Percentiles rank a stretch among this genome's conserved stretches.
These are phyloP conservation scores for Vaccinium corymbosum DNA, from an alignment of 148 eudicot genomes.

Conservation along the genomic window DNA sequence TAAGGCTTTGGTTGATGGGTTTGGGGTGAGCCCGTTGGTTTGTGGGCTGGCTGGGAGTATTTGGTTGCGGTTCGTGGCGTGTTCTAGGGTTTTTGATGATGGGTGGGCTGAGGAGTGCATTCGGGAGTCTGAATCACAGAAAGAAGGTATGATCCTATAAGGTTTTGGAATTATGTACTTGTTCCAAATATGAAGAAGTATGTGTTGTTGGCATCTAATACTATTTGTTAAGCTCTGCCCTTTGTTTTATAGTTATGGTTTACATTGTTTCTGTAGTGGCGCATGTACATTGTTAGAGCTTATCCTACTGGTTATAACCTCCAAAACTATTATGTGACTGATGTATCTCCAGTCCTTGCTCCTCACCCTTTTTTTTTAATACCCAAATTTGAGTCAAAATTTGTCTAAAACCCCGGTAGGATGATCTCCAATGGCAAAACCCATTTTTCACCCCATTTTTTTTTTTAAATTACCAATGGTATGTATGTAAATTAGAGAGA, in stretches of 20 bases:
- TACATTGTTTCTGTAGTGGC: neutral
- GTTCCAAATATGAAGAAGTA: neutral
- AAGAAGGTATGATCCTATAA: slow-evolving; percentile 37
- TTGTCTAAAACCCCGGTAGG: no score
- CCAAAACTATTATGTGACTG: neutral
- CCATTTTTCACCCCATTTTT: no score
- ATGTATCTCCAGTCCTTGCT: no score
- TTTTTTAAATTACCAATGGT: no score
- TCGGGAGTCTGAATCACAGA: slow-evolving; percentile 51
- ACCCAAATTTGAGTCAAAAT: no score
- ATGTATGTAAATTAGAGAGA: no score
- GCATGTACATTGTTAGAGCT: neutral
- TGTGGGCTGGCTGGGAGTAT: slow-evolving; percentile 55
- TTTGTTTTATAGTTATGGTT: neutral
- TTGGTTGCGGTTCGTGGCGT: slow-evolving; percentile 59
- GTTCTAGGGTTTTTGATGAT: slow-evolving; percentile 44
- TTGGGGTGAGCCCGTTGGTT: slow-evolving; percentile 47
- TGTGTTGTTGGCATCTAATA: neutral
- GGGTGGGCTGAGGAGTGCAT: slow-evolving; percentile 60
- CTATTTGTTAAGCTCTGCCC: neutral
- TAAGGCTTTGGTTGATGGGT: slow-evolving; percentile 56
- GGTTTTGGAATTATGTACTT: neutral
- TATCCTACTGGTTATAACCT: neutral
- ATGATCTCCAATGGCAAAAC: no score
- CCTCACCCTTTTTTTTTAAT: no score